A percentile compares a stretch with the other conserved stretches of the same genome.
These are phyloP conservation scores for Marasmius sp. DNA, from an alignment of 1,284 basidiomycete species.

Conservation along the genomic window DNA sequence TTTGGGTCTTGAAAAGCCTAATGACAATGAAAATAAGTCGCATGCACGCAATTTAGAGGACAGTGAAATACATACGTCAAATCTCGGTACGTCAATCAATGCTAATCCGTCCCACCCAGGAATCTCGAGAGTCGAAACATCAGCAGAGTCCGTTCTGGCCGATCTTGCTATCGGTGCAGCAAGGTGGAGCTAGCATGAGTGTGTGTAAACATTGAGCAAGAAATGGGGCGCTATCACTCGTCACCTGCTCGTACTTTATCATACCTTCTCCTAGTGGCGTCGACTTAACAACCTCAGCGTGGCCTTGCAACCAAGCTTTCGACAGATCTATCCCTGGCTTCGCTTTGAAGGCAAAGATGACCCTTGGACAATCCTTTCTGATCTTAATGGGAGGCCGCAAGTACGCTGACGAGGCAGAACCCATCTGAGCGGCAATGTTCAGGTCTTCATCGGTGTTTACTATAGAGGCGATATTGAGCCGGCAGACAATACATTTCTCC, in stretches of 20 bases:
- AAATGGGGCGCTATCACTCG: no score
- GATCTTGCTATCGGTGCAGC: neutral
- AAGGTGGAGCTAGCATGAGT: neutral
- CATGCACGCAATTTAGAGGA: neutral
- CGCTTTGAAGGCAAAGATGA: neutral
- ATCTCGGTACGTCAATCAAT: neutral
- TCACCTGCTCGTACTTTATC: neutral
- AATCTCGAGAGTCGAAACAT: neutral
- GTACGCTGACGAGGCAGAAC: neutral
- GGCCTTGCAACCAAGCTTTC: neutral
- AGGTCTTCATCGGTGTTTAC: no score
- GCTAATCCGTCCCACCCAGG: neutral
- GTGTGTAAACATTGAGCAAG: neutral
- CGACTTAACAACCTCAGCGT: neutral
- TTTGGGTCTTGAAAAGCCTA: neutral
- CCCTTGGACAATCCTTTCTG: neutral
- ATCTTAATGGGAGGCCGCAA: neutral
- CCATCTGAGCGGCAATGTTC: neutral
- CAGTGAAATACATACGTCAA: neutral
- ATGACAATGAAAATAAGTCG: neutral
- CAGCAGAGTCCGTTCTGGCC: neutral
- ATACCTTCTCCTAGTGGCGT: neutral
- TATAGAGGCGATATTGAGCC: neutral
- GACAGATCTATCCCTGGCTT: neutral
- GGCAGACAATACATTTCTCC: neutral